Evolutionary conservation across 2,329 filamentous ascomycete species (phyloP), one percentile per base, ranked within the genome.

Genomic region (Neurospora sp.): DNA sequence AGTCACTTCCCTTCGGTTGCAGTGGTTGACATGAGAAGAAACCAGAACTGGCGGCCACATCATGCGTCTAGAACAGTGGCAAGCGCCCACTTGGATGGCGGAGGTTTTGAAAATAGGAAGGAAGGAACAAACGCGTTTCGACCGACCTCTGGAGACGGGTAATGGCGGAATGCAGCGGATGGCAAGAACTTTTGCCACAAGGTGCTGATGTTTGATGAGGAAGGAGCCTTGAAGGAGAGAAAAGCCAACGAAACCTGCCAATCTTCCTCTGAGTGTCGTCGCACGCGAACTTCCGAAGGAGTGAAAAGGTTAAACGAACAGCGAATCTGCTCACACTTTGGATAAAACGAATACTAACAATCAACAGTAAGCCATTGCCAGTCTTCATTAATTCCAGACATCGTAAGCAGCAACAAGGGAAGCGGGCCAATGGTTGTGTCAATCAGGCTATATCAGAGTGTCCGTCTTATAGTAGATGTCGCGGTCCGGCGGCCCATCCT

Each of bases 381-480:
- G 70, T 36, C 43, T 70, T 73, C 72, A 73, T 75, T 71, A 74
- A 73, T 73, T 68, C 66, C 68, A 67, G 66, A 71, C 70, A 33
- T 70, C 36, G 40, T 10, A 28, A 2, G 6, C 15, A 17, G 19
- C 52, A 36, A 66, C 36, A 38, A 58, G 52, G 67, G 39, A 69
- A 46, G 33, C 52, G 40, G 52, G 23, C 69, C 38, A 71, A 67
- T 72, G 38, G 69, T n/a, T 38, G 52, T 23, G 33, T 33, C 70
- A 73, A 75, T 75, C 73, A 74, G 73, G 69, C 74, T 73, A 75
- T 74, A 74, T 71, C 71, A 72, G 70, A 71, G 70, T 70, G 71
- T 70, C 69, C 70, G 73, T 71, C 68, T 70, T 71, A 73, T 73
- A 75, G 71, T 73, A 72, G 70, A 70, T 36, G 17, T 69, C 39